Evolutionary conservation across 2,329 filamentous ascomycete species (phyloP).

Genomic region (Alternaria burnsii): DNA sequence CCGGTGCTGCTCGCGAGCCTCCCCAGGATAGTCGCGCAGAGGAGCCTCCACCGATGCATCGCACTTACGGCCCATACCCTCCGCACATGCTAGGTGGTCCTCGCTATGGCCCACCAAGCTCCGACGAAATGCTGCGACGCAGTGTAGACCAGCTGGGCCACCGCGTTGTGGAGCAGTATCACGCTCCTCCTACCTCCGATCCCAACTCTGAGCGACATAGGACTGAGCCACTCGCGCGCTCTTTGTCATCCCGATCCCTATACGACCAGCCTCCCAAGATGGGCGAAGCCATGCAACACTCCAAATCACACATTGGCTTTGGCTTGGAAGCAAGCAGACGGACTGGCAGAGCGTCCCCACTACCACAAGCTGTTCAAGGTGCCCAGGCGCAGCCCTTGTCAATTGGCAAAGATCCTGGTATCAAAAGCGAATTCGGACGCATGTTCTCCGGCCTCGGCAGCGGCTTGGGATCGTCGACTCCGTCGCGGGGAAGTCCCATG

Average conservation of each 20-base stretch:
- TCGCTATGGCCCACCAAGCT: constrained; percentile 32
- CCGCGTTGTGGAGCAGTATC: constrained; percentile 50
- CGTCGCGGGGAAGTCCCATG: constrained; percentile 61
- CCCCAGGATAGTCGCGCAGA: constrained; percentile 39
- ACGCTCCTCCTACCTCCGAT: constrained; percentile 51
- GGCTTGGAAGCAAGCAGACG: constrained; percentile 78
- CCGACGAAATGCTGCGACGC: constrained; percentile 46
- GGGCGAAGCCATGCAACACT: constrained; percentile 66
- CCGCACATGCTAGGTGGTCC: constrained; percentile 32
- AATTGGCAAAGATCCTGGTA: constrained; percentile 82
- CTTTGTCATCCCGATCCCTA: constrained; percentile 44
- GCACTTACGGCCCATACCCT: constrained; percentile 44
- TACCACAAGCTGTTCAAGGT: constrained; percentile 93
- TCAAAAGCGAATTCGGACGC: constrained; percentile 93
- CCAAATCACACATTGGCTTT: constrained; percentile 75
- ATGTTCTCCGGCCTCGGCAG: constrained; percentile 94
- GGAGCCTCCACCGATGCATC: constrained; percentile 40
- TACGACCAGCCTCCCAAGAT: constrained; percentile 52
- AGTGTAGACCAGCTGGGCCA: constrained; percentile 45
- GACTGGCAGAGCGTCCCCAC: constrained; percentile 82
- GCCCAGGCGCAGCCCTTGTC: constrained; percentile 82
- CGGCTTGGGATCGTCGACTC: constrained; percentile 67
- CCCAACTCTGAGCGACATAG: constrained; percentile 47
- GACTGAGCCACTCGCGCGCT: constrained; percentile 46
- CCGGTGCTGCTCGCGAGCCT: constrained; percentile 36